Base-by-base conservation (phyloP, 305 asterid genomes). In the Nicotiana rustica region DNA sequence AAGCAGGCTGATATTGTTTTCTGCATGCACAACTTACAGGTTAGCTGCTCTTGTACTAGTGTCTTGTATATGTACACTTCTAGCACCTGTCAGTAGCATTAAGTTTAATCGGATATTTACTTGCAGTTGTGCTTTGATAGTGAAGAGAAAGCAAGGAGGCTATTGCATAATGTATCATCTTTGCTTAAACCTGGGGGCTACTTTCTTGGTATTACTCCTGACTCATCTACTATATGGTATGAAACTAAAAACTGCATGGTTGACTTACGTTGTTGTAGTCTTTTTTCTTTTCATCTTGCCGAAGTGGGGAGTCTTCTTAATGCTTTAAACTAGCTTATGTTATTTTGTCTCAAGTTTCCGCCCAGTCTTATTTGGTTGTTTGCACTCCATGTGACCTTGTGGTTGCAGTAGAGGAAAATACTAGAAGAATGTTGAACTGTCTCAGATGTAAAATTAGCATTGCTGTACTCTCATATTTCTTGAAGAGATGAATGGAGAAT, bases 201-300 rank as follows among this genome's bases (percentile, higher is more conserved):
- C 88, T 94, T 96, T 93, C 86, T 96, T 84, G 99, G 99, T 87
- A 90, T 96, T 81, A 92, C 97, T 87, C 96, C 98, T 65, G 99
- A 96, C 89, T 96, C 99, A 82, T 94, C 99, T 87, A 93, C 99
- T 83, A 94, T 96, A 91, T 96, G 99, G 99, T 96, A 92, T 79
- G 93, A 21, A 82, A 61, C 83, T 80, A 56, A 83, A 81, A 41
- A 29, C 56, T 5, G n/a, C 41, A 76, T 55, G 66, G 56, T 55
- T 76, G 66, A 52, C 10, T 52, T 38, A 49, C 10, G 55, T 15
- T 29, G 31, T 52, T 75, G 66, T 4, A 52, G n/a, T 55, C 62
- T 55, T 25, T 52, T 52, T 75, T 75, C 66, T 75, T 55, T 29
- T 29, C 66, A 55, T 55, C 65, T 55, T 29, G 66, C 80, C 55